Conservation (phyloP, 2,329 filamentous ascomycete genomes). For the Aspergillus pseudoterreus region DNA sequence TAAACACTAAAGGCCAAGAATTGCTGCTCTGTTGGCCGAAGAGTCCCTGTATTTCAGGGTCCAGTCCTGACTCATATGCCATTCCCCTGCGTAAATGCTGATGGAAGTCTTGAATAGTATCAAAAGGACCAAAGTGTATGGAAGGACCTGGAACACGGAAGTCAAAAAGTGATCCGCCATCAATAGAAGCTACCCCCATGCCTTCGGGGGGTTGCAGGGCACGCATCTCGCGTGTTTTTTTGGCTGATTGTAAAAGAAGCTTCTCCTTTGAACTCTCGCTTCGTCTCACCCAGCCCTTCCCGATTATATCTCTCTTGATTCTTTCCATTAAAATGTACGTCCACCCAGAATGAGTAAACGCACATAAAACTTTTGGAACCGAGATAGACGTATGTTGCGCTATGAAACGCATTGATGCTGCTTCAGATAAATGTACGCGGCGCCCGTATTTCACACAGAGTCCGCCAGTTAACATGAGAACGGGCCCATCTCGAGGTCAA, state of each 20-base stretch:
- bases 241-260: constrained; percentile 31
- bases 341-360: constrained; percentile 26
- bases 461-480: constrained; percentile 26
- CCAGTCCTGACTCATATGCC: constrained; percentile 22
- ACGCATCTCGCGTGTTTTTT: constrained; percentile 29
- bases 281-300: constrained; percentile 26
- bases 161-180: constrained; percentile 32
- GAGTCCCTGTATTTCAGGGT: constrained; percentile 28
- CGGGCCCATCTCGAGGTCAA: constrained; percentile 19
- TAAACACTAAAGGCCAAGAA: constrained; percentile 40
- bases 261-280: constrained; percentile 31
- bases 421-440: constrained; percentile 28
- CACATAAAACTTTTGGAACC: constrained; percentile 35
- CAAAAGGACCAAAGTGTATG: constrained; percentile 30
- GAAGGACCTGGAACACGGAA: constrained; percentile 24
- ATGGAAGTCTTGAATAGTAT: constrained; percentile 34
- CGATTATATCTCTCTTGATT: constrained; percentile 35
- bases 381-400: constrained; percentile 36
- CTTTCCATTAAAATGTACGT: constrained; percentile 42
- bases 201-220: constrained; percentile 22
- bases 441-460: constrained; percentile 34
- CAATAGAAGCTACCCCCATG: constrained; percentile 27
- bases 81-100: constrained; percentile 30
- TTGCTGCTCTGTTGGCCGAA: constrained; percentile 29
- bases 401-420: constrained; percentile 34